phyloP scores from a whole-genome alignment of 768 basidiomycete species.

The Hericium rajendrae region DNA sequence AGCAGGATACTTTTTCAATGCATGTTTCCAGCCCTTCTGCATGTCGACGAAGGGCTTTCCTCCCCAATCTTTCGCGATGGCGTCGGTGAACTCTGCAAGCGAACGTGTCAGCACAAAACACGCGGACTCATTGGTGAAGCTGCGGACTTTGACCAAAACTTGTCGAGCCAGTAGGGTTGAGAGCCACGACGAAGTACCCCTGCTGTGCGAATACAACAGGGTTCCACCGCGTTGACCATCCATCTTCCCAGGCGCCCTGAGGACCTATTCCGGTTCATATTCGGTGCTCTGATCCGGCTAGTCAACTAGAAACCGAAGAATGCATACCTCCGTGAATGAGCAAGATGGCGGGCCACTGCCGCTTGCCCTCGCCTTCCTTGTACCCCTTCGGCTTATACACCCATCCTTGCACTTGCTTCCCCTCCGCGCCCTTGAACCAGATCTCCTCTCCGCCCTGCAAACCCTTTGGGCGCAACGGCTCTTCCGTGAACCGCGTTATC shows the following conservation, averaged over 20 bases:
- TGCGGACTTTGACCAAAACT: slow-evolving; percentile 75
- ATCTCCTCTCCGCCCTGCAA: slow-evolving; percentile 68
- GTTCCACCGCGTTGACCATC: slow-evolving; percentile 92
- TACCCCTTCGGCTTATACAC: slow-evolving; percentile 73
- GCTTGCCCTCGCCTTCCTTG: slow-evolving; percentile 38
- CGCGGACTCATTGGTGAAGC: background rate
- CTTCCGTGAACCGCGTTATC: slow-evolving; percentile 56
- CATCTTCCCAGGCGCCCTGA: slow-evolving; percentile 82
- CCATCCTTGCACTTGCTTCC: slow-evolving; percentile 77
- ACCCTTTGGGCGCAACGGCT: slow-evolving; percentile 44
- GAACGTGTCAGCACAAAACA: background rate
- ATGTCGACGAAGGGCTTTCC: slow-evolving; percentile 79
- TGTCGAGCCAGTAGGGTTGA: slow-evolving; percentile 93
- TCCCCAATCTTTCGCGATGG: slow-evolving; percentile 74
- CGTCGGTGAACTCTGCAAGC: slow-evolving; percentile 63
- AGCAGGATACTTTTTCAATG: slow-evolving; percentile 59
- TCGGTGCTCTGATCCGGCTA: background rate
- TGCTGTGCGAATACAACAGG: slow-evolving; percentile 68
- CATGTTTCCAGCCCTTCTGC: slow-evolving; percentile 63
- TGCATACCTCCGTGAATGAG: slow-evolving; percentile 69
- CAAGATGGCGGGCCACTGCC: slow-evolving; percentile 69
- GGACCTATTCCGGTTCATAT: slow-evolving; percentile 35
- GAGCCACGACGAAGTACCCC: slow-evolving; percentile 79
- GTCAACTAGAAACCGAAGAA: background rate
- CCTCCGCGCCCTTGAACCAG: slow-evolving; percentile 80